Evolutionary conservation across 495 filamentous ascomycete species (phyloP).

Genomic region (Penicillium antarcticum): DNA sequence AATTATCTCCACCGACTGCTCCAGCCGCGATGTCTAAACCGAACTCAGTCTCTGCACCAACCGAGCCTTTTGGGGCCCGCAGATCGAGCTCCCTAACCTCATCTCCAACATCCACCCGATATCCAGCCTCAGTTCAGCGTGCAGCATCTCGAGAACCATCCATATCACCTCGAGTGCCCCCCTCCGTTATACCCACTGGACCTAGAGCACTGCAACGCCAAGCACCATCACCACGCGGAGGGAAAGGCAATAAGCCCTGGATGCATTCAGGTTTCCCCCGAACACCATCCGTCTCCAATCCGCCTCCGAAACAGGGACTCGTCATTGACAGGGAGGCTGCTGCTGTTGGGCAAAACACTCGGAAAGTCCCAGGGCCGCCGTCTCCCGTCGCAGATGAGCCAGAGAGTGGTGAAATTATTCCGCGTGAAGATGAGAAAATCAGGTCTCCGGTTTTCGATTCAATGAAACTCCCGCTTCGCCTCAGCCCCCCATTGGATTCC

Average conservation of each 20-base stretch:
- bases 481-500: slow-evolving; percentile 5
- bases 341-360: slow-evolving; percentile 17
- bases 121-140: slow-evolving; percentile 26
- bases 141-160: slow-evolving; percentile 35
- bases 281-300: slow-evolving; percentile 24
- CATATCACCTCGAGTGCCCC: slow-evolving; percentile 48
- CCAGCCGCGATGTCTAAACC: slow-evolving; percentile 39
- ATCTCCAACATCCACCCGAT: slow-evolving; percentile 28
- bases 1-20: slow-evolving; percentile 41
- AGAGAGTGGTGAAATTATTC: background rate
- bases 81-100: slow-evolving; percentile 18
- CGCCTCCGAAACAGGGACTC: slow-evolving; percentile 36
- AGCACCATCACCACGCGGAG: slow-evolving; percentile 29
- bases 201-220: slow-evolving; percentile 50
- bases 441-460: slow-evolving; percentile 12
- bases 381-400: slow-evolving; percentile 4
- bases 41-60: slow-evolving; percentile 16
- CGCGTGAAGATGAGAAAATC: background rate
- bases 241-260: slow-evolving; percentile 58
- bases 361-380: slow-evolving; percentile 9
- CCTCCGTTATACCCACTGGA: slow-evolving; percentile 55
- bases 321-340: slow-evolving; percentile 40
- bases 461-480: slow-evolving; percentile 14
- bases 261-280: slow-evolving; percentile 49
- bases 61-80: slow-evolving; percentile 15